Evolutionary conservation across 2,329 filamentous ascomycete genomes (phyloP).

Genomic region (Epichloe coenophiala): DNA sequence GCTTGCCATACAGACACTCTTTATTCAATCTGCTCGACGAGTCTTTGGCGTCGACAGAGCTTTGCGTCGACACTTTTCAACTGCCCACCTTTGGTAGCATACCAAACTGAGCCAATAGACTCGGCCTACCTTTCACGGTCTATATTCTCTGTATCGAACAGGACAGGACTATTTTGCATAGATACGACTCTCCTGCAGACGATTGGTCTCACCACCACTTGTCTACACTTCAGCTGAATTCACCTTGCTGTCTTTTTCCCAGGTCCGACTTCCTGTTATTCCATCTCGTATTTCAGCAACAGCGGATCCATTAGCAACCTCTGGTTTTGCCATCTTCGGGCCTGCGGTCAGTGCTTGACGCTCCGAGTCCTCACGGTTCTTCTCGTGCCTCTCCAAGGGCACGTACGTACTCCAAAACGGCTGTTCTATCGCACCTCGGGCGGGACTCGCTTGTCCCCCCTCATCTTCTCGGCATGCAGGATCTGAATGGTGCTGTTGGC

Average conservation of each 20-base stretch:
- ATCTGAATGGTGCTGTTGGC: conserved; percentile 53
- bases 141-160: not conserved
- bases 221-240: not conserved
- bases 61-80: not conserved
- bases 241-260: not conserved
- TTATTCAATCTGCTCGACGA: not conserved
- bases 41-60: not conserved
- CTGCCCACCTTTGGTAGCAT: not conserved
- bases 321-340: too few relatives aligned
- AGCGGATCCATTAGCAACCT: not conserved
- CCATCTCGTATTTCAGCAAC: not conserved
- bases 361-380: not conserved
- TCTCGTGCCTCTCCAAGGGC: conserved; percentile 35
- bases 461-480: conserved; percentile 86
- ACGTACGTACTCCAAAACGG: conserved; percentile 62
- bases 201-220: not conserved
- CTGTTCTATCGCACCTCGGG: conserved; percentile 61
- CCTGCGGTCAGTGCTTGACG: not conserved
- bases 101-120: not conserved
- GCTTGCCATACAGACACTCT: conserved; percentile 1
- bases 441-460: conserved; percentile 82
- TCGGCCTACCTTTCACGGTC: not conserved
- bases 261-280: not conserved
- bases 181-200: not conserved
- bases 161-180: not conserved